These are phyloP conservation scores for Prunus dulcis DNA, from an alignment of 306 rosid species.

Conservation along the genomic window DNA sequence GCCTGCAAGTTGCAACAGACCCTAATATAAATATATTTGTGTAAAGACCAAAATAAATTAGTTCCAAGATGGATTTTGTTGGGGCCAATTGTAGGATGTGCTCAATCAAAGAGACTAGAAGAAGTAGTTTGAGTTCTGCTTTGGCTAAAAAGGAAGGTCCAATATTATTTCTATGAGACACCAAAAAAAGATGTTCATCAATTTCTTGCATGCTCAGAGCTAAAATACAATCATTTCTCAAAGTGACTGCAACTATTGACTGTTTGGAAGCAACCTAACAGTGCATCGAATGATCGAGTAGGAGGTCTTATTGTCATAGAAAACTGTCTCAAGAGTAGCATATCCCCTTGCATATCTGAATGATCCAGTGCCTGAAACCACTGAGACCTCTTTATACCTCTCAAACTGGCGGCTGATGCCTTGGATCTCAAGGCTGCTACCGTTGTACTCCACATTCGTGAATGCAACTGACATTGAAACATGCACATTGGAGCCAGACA, in stretches of 20 bases:
- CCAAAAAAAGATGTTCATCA: too few species aligned
- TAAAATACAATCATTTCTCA: too few species aligned
- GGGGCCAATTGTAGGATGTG: too few species aligned
- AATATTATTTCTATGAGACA: too few species aligned
- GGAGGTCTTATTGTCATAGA: constrained; percentile 22
- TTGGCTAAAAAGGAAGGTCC: too few species aligned
- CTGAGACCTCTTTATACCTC: constrained; percentile 30
- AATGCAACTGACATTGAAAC: constrained; percentile 3
- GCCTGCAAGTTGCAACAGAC: background rate
- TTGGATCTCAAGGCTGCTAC: constrained; percentile 20
- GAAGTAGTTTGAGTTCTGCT: too few species aligned
- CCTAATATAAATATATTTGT: background rate
- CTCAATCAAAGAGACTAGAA: too few species aligned
- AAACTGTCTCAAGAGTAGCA: constrained; percentile 15
- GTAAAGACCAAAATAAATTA: too few species aligned
- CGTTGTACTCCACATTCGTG: constrained; percentile 2
- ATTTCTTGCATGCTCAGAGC: too few species aligned
- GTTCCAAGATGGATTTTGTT: too few species aligned
- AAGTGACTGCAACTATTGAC: too few species aligned
- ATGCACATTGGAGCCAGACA: constrained; percentile 6
- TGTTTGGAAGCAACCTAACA: background rate
- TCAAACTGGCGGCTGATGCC: constrained; percentile 33
- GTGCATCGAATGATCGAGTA: constrained; percentile 25
- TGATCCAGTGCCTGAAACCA: constrained; percentile 48
- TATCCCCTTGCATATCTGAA: constrained; percentile 44